Base-by-base conservation (phyloP, 768 basidiomycete species). In the Leucosporidium scottii region DNA sequence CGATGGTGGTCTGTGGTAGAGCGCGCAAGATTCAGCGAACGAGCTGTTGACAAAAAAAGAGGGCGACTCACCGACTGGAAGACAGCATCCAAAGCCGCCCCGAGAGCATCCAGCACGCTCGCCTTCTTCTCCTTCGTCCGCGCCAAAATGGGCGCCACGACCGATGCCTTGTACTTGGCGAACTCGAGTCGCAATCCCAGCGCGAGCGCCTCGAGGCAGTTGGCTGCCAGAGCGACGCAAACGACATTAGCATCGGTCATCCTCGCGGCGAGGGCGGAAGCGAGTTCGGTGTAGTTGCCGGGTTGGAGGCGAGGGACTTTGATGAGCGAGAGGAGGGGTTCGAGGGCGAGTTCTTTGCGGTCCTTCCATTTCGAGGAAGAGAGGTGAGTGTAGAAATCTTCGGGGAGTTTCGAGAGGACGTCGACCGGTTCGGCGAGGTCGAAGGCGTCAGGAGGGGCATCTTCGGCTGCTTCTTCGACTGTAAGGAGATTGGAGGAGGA, bases 311-410 rank as follows among this genome's bases (percentile, higher is more conserved):
- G 86, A 18, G 87, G 86, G 4, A 87, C 83, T 12, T 85, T 80
- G 36, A 98, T 79, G 47, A 91, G 79, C 3, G 84, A 83, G 55
- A 86, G 81, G 28, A 94, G 82, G 31, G 91, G 90, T 71, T 96
- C 93, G 39, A 98, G 81, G 3, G 85, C 89, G 55, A 80, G 79
- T 74, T 93, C 90, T 76, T 97, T 93, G 50, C 91, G 85, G 72
- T 99, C 96, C 76, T 99, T 98, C 96, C 96, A 99, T 79, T 98
- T 97, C 0, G 91, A 86, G 6, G 96, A 98, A 28, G 86, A 84
- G 59, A 99, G 82, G 60, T 83, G 81, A 3, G 86, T 81, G 66
- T 89, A 85, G 68, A 97, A 81, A 64, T 86, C 86, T 4, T 84
- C 77, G 0, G 96, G 89, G 53, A 97, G 82, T 71, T 87, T 87